Percentiles rank a stretch among this genome's conserved stretches.
Evolutionary conservation across 208 protist species (phyloP).

Genomic region (Naegleria fowleri): DNA sequence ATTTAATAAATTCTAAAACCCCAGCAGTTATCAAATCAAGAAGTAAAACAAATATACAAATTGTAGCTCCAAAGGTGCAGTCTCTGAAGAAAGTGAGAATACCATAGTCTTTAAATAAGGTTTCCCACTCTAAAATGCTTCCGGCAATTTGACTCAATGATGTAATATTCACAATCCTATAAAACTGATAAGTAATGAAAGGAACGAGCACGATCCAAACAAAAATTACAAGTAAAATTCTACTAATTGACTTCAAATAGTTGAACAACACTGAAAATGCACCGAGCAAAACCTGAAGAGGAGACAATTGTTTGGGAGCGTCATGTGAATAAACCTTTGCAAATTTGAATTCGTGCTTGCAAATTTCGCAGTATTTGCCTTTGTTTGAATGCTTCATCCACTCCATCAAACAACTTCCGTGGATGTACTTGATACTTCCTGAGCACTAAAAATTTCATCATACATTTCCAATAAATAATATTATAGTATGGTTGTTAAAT

Average conservation of each 20-base stretch:
- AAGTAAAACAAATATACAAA: not conserved
- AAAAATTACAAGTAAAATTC: not conserved
- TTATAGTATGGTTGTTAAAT: too few species aligned
- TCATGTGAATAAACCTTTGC: not conserved
- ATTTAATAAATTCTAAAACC: not conserved
- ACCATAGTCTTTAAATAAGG: not conserved
- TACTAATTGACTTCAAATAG: not conserved
- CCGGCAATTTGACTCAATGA: not conserved
- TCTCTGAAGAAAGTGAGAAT: not conserved
- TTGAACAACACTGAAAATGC: not conserved
- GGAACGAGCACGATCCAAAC: not conserved
- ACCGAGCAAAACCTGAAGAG: not conserved
- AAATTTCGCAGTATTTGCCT: not conserved
- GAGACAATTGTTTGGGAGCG: not conserved
- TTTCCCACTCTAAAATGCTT: not conserved
- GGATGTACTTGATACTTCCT: slow-evolving; percentile 4
- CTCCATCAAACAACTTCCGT: not conserved
- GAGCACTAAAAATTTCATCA: slow-evolving; percentile 14
- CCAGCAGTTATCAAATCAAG: not conserved
- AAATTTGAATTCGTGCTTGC: slow-evolving; percentile 14
- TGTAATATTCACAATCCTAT: not conserved
- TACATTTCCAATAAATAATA: not conserved
- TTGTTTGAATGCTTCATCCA: slow-evolving; percentile 24
- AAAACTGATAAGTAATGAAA: not conserved
- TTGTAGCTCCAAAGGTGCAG: not conserved